These are phyloP conservation scores for Perilla frutescens DNA, from an alignment of 257 asterid genomes.

Conservation along the genomic window DNA sequence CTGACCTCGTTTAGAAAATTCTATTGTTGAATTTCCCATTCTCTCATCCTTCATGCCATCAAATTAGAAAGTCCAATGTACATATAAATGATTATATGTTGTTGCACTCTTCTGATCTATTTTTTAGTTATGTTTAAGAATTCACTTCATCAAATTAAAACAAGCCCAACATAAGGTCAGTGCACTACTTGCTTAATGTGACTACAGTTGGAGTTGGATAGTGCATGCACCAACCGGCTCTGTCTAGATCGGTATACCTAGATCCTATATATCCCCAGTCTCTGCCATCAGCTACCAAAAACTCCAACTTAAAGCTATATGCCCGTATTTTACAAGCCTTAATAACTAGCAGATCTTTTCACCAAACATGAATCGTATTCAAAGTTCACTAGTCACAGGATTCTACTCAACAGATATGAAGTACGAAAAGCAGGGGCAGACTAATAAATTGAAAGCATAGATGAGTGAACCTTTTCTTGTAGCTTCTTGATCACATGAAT, in stretches of 20 bases:
- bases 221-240: not conserved
- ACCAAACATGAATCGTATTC: conserved; percentile 3
- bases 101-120: not conserved
- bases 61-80: not conserved
- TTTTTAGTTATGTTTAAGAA: not conserved
- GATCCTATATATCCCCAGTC: not conserved
- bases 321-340: conserved; percentile 27
- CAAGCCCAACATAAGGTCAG: not conserved
- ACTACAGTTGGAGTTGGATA: no score
- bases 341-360: not conserved
- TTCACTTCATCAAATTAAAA: not conserved
- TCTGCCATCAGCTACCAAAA: conserved; percentile 17
- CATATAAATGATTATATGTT: not conserved
- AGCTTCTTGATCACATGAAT: conserved; percentile 77
- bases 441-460: conserved; percentile 25
- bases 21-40: not conserved
- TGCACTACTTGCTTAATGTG: no score
- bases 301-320: not conserved
- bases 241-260: not conserved
- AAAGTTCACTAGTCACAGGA: conserved; percentile 5
- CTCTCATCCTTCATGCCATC: not conserved
- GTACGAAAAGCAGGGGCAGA: conserved; percentile 9
- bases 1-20: not conserved
- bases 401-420: conserved; percentile 17
- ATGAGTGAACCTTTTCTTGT: conserved; percentile 77